Conservation (phyloP, 2,329 filamentous ascomycete genomes). For the Colletotrichum australisinense region DNA sequence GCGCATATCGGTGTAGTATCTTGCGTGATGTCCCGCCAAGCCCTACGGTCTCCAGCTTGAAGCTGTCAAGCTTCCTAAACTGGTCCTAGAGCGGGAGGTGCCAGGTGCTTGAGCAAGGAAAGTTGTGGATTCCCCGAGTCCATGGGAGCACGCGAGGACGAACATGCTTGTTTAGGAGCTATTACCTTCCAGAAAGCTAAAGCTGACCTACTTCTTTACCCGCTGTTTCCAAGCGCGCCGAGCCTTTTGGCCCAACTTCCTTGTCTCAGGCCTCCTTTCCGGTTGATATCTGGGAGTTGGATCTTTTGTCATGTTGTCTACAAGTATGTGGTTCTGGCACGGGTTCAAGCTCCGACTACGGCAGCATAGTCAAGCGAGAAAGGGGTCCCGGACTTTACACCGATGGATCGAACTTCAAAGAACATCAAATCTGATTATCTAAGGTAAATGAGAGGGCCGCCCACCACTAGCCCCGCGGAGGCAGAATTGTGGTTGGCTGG, state of each 20-base stretch:
- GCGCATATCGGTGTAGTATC: conserved; percentile 25
- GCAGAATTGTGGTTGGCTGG: not conserved
- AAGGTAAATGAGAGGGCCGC: not conserved
- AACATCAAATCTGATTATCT: conserved; percentile 8
- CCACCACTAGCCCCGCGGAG: not conserved
- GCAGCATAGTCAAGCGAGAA: not conserved
- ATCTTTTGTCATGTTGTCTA: not conserved
- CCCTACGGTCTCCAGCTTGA: conserved; percentile 2
- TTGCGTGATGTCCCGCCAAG: conserved; percentile 34
- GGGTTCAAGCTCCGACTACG: not conserved
- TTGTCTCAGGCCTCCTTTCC: too few species aligned
- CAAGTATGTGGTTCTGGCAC: not conserved
- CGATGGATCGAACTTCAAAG: not conserved
- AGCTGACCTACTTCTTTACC: not conserved
- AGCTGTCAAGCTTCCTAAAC: conserved; percentile 33
- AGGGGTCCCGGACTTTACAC: not conserved
- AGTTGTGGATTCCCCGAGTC: not conserved
- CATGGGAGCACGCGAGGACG: conserved; percentile 6
- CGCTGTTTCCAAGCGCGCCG: not conserved
- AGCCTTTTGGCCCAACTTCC: not conserved
- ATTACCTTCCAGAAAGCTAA: not conserved
- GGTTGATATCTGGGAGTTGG: conserved; percentile 1
- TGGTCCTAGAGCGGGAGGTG: conserved; percentile 4
- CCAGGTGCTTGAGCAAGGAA: conserved; percentile 17
- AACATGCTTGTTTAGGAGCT: not conserved